Evolutionary conservation across 1,139 yeast genomes (phyloP).

Genomic region (Pneumocystis carinii): DNA sequence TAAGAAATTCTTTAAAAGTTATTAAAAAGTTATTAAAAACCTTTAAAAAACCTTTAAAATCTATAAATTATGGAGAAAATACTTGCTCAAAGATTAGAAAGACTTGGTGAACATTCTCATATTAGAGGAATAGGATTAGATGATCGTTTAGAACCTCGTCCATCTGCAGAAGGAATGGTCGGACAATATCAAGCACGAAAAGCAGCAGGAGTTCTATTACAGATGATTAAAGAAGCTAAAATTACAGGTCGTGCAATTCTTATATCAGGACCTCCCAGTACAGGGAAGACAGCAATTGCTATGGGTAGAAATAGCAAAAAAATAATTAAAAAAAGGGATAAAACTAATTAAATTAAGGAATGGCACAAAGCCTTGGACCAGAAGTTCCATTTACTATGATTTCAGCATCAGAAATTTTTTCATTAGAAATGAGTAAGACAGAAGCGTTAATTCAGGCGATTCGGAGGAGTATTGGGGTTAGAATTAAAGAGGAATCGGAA

Average conservation of each 20-base stretch:
- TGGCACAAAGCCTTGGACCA: constrained; percentile 71
- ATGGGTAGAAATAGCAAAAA: constrained; percentile 43
- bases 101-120: constrained; percentile 87
- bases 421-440: constrained; percentile 82
- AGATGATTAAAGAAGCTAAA: constrained; percentile 83
- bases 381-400: constrained; percentile 94
- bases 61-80: not conserved
- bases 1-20: too few species aligned
- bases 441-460: constrained; percentile 93
- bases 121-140: constrained; percentile 87
- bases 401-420: constrained; percentile 86
- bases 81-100: not conserved
- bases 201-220: constrained; percentile 87
- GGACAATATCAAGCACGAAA: constrained; percentile 90
- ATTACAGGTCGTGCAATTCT: constrained; percentile 95
- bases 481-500: constrained; percentile 92
- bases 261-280: constrained; percentile 95
- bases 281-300: constrained; percentile 98
- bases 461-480: constrained; percentile 86
- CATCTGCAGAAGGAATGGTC: constrained; percentile 82
- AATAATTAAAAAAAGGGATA: not conserved
- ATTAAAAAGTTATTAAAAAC: too few species aligned
- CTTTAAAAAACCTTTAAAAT: not conserved
- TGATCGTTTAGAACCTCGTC: constrained; percentile 59
- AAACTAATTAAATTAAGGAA: constrained; percentile 13